phyloP scores from a whole-genome alignment of 441 rosid species.

The Erodium moschatum region DNA sequence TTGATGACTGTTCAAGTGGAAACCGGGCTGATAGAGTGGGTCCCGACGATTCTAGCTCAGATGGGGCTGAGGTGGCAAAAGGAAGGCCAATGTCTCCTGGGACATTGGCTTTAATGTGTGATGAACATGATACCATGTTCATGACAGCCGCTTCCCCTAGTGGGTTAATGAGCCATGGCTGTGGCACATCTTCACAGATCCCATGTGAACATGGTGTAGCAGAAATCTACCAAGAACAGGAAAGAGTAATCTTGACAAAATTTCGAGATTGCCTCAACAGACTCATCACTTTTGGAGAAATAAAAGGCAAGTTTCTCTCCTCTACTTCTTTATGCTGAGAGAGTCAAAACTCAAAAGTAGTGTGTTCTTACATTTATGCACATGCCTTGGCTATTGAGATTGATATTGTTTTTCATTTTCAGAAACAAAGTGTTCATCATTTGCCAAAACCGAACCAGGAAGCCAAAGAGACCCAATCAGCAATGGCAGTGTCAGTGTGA shows the following conservation, averaged over 20 bases:
- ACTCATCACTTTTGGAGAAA: conserved; percentile 77
- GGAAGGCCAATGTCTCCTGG: conserved; percentile 89
- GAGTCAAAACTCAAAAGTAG: too few relatives aligned
- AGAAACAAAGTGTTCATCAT: conserved; percentile 57
- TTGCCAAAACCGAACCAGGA: conserved; percentile 52
- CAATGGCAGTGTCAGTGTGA: conserved; percentile 25
- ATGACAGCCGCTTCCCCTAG: conserved; percentile 56
- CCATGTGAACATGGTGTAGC: conserved; percentile 49
- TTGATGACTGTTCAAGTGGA: conserved; percentile 45
- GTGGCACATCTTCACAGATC: conserved; percentile 44
- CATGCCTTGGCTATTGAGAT: conserved; percentile 10
- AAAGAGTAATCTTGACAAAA: conserved; percentile 61
- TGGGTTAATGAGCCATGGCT: conserved; percentile 43
- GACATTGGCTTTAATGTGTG: conserved; percentile 96
- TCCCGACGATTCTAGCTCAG: conserved; percentile 41
- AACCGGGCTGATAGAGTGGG: conserved; percentile 46
- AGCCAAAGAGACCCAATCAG: conserved; percentile 30
- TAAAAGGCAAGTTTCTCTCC: conserved; percentile 73
- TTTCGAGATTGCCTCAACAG: conserved; percentile 80
- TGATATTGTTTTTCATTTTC: conserved; percentile 19
- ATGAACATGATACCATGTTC: conserved; percentile 64
- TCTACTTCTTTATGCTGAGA: too few relatives aligned
- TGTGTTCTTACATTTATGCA: conserved; percentile 10
- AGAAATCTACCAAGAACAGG: conserved; percentile 72
- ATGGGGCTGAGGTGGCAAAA: conserved; percentile 48